These are phyloP conservation scores for Takashimella tepidaria DNA, from an alignment of 1,284 basidiomycete genomes.

Conservation along the genomic window DNA sequence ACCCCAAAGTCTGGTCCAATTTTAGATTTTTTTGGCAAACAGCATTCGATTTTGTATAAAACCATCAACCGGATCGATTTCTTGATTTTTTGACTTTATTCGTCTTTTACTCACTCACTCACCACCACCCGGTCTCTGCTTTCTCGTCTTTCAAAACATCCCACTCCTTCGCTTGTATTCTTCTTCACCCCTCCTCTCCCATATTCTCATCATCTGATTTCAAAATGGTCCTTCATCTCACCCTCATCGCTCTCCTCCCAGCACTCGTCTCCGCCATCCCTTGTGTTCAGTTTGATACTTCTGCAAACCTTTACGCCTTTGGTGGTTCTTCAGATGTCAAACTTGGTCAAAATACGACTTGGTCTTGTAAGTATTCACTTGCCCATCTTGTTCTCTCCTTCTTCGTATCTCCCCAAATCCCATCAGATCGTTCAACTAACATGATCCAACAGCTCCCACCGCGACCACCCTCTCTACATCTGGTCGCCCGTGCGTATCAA, in stretches of 20 bases:
- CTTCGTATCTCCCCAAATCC: background rate
- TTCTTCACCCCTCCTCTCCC: background rate
- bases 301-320: constrained; percentile 46
- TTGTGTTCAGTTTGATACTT: constrained; percentile 46
- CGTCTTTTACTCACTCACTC: background rate
- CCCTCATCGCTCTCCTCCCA: constrained; percentile 25
- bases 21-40: no score
- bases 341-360: constrained; percentile 36
- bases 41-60: no score
- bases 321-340: constrained; percentile 46
- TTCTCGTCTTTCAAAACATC: no score
- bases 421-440: background rate
- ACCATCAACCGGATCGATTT: no score
- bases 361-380: constrained; percentile 38
- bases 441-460: constrained; percentile 24
- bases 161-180: no score
- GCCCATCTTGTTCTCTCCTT: background rate
- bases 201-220: background rate
- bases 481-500: constrained; percentile 39
- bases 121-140: background rate
- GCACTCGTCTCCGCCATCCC: constrained; percentile 32
- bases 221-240: constrained; percentile 14
- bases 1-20: background rate
- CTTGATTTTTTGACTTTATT: background rate
- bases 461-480: constrained; percentile 29